These are phyloP conservation scores for Moesziomyces globuligerus DNA, from an alignment of 1,284 basidiomycete species.

Conservation along the genomic window DNA sequence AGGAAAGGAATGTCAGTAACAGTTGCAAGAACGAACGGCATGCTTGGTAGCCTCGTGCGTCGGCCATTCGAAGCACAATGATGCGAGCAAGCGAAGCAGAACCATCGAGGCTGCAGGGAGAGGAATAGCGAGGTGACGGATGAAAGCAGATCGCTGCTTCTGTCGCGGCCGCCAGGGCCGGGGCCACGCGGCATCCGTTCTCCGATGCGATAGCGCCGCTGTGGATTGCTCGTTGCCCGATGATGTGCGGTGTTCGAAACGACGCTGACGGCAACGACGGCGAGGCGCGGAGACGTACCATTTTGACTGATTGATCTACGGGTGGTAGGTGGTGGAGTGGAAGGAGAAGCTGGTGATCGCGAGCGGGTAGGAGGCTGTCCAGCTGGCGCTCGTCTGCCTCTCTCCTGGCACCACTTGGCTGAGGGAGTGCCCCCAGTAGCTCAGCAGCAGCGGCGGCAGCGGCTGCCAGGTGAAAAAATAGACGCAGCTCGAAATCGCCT, in stretches of 20 bases:
- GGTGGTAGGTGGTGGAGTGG: constrained; percentile 34
- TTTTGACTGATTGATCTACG: constrained; percentile 45
- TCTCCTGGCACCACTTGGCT: neutral
- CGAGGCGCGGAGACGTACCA: constrained; percentile 23
- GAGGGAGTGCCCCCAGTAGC: neutral
- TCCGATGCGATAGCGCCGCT: neutral
- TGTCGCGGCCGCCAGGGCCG: neutral
- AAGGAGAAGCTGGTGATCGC: constrained; percentile 10
- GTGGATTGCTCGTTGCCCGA: neutral
- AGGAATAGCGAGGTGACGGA: neutral
- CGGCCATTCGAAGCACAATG: no score
- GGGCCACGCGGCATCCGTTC: neutral
- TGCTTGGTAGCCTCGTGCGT: neutral
- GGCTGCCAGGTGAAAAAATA: constrained; percentile 11
- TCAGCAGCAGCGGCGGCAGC: constrained; percentile 1
- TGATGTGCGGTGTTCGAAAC: no score
- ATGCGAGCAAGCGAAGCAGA: no score
- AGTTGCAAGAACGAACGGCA: neutral
- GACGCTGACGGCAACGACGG: neutral
- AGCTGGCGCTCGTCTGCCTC: neutral
- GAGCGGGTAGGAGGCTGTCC: constrained; percentile 11
- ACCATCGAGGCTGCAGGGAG: no score
- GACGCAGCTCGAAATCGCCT: constrained; percentile 3
- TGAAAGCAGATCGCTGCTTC: neutral
- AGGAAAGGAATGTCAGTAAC: neutral